Evolutionary conservation across 148 eudicot genomes (phyloP).

Genomic region (Chenopodium formosanum): DNA sequence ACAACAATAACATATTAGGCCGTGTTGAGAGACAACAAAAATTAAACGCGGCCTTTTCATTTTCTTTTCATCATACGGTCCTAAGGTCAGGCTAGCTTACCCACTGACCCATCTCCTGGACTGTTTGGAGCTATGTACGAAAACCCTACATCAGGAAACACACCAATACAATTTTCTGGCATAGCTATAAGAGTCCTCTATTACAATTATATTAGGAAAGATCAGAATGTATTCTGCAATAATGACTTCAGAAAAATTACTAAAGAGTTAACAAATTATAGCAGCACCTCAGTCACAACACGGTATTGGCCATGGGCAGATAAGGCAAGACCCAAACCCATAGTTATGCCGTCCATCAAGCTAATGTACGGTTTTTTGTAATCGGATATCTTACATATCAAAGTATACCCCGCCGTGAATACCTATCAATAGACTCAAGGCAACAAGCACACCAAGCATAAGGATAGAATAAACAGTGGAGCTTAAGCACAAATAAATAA

Average conservation of each 20-base stretch:
- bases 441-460: background rate
- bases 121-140: constrained; percentile 84
- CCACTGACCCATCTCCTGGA: constrained; percentile 92
- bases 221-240: constrained; percentile 9
- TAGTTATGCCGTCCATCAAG: constrained; percentile 95
- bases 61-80: no score
- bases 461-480: no score
- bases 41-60: background rate
- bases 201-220: constrained; percentile 11
- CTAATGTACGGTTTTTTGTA: constrained; percentile 87
- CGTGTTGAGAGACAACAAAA: no score
- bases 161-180: constrained; percentile 97
- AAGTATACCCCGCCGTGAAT: constrained; percentile 77
- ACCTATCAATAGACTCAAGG: constrained; percentile 45
- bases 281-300: constrained; percentile 80
- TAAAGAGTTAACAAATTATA: background rate
- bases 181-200: constrained; percentile 91
- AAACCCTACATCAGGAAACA: constrained; percentile 98
- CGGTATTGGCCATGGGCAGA: constrained; percentile 94
- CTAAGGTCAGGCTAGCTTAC: constrained; percentile 31
- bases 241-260: background rate
- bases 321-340: constrained; percentile 96
- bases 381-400: constrained; percentile 77
- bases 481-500: no score
- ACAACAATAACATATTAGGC: background rate